These are phyloP conservation scores for Aureobasidium mangrovei DNA, from an alignment of 2,329 filamentous ascomycete genomes.

Conservation along the genomic window DNA sequence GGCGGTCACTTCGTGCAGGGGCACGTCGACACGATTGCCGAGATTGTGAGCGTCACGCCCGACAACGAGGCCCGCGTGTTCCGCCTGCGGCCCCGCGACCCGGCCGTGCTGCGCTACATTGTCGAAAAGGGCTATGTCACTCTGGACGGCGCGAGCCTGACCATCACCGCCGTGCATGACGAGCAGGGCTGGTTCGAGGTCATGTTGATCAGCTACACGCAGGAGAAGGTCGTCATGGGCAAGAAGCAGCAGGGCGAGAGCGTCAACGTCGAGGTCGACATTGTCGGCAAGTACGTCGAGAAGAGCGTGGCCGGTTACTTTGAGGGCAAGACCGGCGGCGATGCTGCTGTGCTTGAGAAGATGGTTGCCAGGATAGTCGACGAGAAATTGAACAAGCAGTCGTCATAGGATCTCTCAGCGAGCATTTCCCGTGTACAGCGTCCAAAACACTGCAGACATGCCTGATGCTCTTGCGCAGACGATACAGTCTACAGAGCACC, in stretches of 20 bases:
- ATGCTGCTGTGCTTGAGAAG: slow-evolving; percentile 42
- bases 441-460: no score
- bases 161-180: slow-evolving; percentile 79
- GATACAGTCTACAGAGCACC: no score
- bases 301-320: slow-evolving; percentile 84
- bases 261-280: slow-evolving; percentile 90
- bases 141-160: slow-evolving; percentile 89
- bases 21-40: slow-evolving; percentile 85
- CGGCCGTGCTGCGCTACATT: slow-evolving; percentile 68
- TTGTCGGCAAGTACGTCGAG: slow-evolving; percentile 76
- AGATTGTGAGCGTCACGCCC: slow-evolving; percentile 59
- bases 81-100: slow-evolving; percentile 64
- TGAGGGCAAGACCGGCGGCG: slow-evolving; percentile 43
- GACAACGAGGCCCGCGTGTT: slow-evolving; percentile 90
- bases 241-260: slow-evolving; percentile 69
- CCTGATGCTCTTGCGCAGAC: no score
- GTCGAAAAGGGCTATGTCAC: slow-evolving; percentile 96
- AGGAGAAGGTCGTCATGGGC: slow-evolving; percentile 80
- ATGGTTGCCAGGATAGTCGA: slow-evolving; percentile 62
- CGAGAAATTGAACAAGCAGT: slow-evolving; percentile 46
- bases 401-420: neutral
- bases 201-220: slow-evolving; percentile 95
- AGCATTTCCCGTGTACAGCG: no score
- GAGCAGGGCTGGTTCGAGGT: slow-evolving; percentile 81
- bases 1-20: slow-evolving; percentile 97